Percentiles rank a stretch among this genome's conserved stretches.
Evolutionary conservation across 2,329 filamentous ascomycete species (phyloP).

Genomic region (Neofusicoccum sp.): DNA sequence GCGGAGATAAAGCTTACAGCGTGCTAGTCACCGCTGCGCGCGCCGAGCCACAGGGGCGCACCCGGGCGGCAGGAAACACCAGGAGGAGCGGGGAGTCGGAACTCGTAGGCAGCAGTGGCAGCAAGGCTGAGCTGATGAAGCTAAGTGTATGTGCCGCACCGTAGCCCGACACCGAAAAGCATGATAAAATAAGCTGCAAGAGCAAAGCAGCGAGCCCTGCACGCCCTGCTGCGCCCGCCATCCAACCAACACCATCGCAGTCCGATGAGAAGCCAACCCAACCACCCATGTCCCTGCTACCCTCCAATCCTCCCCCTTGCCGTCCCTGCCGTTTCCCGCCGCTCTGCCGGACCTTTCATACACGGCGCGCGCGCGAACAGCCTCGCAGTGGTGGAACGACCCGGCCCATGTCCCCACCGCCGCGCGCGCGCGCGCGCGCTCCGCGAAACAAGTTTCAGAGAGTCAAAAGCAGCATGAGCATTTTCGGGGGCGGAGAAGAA

Average conservation of each 20-base stretch:
- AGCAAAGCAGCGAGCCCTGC: neutral
- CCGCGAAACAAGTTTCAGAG: no score
- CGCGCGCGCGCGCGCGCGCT: no score
- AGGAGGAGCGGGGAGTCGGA: neutral
- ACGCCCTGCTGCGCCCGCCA: neutral
- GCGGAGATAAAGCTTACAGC: neutral
- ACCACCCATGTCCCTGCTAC: neutral
- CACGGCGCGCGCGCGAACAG: no score
- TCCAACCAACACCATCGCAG: neutral
- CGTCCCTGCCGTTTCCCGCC: neutral
- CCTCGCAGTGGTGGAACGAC: no score
- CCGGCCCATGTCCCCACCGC: no score
- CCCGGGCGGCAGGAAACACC: no score
- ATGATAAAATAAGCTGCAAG: neutral
- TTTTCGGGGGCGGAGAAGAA: no score
- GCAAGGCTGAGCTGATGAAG: neutral
- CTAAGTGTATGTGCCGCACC: no score
- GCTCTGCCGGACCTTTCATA: neutral
- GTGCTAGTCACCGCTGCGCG: neutral
- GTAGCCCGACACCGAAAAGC: neutral
- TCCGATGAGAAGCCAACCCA: neutral
- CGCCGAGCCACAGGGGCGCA: neutral
- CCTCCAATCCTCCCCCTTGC: neutral
- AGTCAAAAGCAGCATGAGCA: no score
- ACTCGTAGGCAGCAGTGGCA: neutral